Evolutionary conservation across 2,329 filamentous ascomycete genomes (phyloP).

Genomic region (Dryadomyces sulphureus): DNA sequence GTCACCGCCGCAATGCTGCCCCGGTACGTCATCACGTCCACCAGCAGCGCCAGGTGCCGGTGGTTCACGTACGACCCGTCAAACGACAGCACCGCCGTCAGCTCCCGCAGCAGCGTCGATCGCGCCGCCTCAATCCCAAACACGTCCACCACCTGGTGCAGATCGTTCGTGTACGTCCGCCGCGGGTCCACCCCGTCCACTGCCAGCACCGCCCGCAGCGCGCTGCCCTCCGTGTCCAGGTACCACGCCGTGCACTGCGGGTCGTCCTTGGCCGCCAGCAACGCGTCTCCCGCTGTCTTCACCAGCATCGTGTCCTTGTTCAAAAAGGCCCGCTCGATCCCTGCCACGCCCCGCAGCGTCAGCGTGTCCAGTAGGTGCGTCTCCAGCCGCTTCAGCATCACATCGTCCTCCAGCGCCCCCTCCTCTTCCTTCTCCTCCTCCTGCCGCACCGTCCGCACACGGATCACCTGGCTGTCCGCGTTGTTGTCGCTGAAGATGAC

Average conservation of each 20-base stretch:
- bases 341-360: conserved; percentile 77
- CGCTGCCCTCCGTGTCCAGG: conserved; percentile 84
- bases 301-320: conserved; percentile 62
- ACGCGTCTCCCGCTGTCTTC: conserved; percentile 52
- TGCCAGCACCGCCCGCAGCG: conserved; percentile 68
- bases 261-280: conserved; percentile 61
- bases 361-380: conserved; percentile 82
- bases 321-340: conserved; percentile 85
- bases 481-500: conserved; percentile 98
- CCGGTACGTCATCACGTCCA: conserved; percentile 95
- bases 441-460: conserved; percentile 64
- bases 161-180: conserved; percentile 86
- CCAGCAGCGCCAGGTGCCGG: conserved; percentile 84
- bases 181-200: conserved; percentile 78
- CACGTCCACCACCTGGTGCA: conserved; percentile 86
- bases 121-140: conserved; percentile 95
- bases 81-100: conserved; percentile 88
- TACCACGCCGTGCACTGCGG: conserved; percentile 80
- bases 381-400: conserved; percentile 83
- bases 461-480: conserved; percentile 86
- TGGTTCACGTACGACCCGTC: conserved; percentile 99
- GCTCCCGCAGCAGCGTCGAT: conserved; percentile 69
- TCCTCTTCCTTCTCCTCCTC: conserved; percentile 63
- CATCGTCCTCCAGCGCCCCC: conserved; percentile 59
- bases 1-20: conserved; percentile 93